Evolutionary conservation across 768 basidiomycete genomes (phyloP).

Genomic region (Mycena latifolia): DNA sequence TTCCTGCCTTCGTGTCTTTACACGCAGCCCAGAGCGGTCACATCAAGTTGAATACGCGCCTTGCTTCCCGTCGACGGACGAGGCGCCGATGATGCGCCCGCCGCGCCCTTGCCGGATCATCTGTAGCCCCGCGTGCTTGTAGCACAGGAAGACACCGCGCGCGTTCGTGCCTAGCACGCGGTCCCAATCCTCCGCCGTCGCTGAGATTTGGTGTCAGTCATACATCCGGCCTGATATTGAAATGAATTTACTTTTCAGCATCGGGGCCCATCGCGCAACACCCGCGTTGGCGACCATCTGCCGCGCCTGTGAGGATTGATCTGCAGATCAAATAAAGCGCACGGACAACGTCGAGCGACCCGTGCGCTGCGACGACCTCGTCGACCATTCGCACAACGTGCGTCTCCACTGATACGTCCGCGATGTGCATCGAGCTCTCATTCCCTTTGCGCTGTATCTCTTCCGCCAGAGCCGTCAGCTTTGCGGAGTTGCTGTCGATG

Average conservation of each 20-base stretch:
- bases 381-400: not conserved
- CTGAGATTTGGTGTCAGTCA: too few relatives aligned
- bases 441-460: not conserved
- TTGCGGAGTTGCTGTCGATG: not conserved
- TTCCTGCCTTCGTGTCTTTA: too few relatives aligned
- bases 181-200: slow-evolving; percentile 41
- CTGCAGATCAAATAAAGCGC: too few relatives aligned
- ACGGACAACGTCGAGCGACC: not conserved
- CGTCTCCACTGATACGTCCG: not conserved
- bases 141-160: slow-evolving; percentile 50
- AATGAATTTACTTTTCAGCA: too few relatives aligned
- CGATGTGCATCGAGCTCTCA: not conserved
- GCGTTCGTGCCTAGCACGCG: slow-evolving; percentile 46
- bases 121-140: slow-evolving; percentile 53
- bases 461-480: not conserved
- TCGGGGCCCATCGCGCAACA: not conserved
- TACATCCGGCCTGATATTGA: too few relatives aligned
- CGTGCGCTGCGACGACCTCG: not conserved
- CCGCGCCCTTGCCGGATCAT: slow-evolving; percentile 54
- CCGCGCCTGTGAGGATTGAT: too few relatives aligned
- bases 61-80: slow-evolving; percentile 34
- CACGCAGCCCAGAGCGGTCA: too few relatives aligned
- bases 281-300: not conserved
- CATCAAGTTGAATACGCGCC: slow-evolving; percentile 10
- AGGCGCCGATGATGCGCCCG: slow-evolving; percentile 52